phyloP scores from a whole-genome alignment of 768 basidiomycete genomes.

The Podaxis rugospora region DNA sequence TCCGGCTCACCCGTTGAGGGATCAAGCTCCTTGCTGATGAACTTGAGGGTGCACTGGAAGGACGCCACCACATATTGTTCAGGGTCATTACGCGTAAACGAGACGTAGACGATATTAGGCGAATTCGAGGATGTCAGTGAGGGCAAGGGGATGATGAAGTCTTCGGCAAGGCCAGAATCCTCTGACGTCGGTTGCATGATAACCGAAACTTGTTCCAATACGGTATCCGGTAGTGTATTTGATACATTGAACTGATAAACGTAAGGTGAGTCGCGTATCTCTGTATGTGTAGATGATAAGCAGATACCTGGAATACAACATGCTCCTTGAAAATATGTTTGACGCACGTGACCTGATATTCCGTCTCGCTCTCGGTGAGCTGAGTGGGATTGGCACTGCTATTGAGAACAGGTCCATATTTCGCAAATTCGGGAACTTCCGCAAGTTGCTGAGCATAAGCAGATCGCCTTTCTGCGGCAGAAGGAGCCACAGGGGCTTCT shows the following conservation, averaged over 20 bases:
- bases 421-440: slow-evolving; percentile 79
- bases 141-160: slow-evolving; percentile 87
- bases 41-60: slow-evolving; percentile 90
- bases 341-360: slow-evolving; percentile 94
- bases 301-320: slow-evolving; percentile 87
- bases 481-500: slow-evolving; percentile 66
- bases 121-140: slow-evolving; percentile 65
- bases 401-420: slow-evolving; percentile 84
- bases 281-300: background rate
- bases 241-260: slow-evolving; percentile 84
- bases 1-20: slow-evolving; percentile 94
- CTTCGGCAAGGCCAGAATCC: slow-evolving; percentile 77
- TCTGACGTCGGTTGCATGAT: slow-evolving; percentile 81
- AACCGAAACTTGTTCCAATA: slow-evolving; percentile 91
- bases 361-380: slow-evolving; percentile 95
- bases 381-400: slow-evolving; percentile 76
- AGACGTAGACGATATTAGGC: slow-evolving; percentile 88
- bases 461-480: slow-evolving; percentile 85
- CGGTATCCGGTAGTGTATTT: slow-evolving; percentile 93
- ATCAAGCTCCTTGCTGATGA: slow-evolving; percentile 96
- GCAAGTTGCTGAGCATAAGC: slow-evolving; percentile 82
- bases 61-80: slow-evolving; percentile 76
- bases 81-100: slow-evolving; percentile 81
- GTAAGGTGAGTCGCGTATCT: slow-evolving; percentile 11
- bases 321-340: slow-evolving; percentile 97